Percentiles rank a stretch among this genome's conserved stretches.
Evolutionary conservation across 2,329 filamentous ascomycete genomes (phyloP).

Genomic region (Colletotrichum sp.): DNA sequence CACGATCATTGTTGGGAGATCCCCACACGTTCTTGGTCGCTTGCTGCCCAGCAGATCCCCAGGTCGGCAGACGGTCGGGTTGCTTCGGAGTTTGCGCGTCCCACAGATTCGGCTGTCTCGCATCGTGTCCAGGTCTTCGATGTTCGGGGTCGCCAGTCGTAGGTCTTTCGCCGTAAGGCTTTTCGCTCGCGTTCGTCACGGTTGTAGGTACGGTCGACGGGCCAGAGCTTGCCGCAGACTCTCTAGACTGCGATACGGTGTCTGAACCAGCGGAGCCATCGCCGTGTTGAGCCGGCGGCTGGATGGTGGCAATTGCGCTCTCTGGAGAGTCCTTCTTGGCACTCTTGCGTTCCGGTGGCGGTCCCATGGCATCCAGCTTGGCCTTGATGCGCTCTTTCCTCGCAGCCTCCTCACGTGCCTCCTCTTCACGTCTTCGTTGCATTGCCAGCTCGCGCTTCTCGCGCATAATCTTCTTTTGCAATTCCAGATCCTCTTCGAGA

Average conservation of each 20-base stretch:
- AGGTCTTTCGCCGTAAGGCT: constrained; percentile 2
- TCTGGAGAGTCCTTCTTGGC: constrained; percentile 57
- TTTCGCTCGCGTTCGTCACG: not conserved
- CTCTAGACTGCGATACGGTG: not conserved
- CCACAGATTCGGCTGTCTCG: constrained; percentile 27
- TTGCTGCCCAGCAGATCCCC: constrained; percentile 51
- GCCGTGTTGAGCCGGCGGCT: constrained; percentile 26
- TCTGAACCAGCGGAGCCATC: constrained; percentile 16
- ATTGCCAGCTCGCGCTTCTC: constrained; percentile 73
- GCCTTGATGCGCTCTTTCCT: constrained; percentile 72
- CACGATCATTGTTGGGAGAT: constrained; percentile 72
- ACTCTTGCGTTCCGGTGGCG: constrained; percentile 64
- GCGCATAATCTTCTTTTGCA: constrained; percentile 75
- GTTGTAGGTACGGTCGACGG: not conserved
- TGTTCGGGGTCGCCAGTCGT: not conserved
- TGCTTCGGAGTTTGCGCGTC: constrained; percentile 31
- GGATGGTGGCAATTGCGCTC: constrained; percentile 44
- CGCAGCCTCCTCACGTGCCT: constrained; percentile 75
- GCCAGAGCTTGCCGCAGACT: not conserved
- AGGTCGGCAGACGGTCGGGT: constrained; percentile 53
- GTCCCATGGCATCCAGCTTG: constrained; percentile 74
- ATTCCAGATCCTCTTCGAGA: constrained; percentile 62
- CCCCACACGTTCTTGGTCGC: constrained; percentile 73
- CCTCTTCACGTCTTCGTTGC: constrained; percentile 71
- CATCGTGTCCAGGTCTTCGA: constrained; percentile 24